phyloP scores from a whole-genome alignment of 1,284 basidiomycete genomes.

The Irpex sp. region DNA sequence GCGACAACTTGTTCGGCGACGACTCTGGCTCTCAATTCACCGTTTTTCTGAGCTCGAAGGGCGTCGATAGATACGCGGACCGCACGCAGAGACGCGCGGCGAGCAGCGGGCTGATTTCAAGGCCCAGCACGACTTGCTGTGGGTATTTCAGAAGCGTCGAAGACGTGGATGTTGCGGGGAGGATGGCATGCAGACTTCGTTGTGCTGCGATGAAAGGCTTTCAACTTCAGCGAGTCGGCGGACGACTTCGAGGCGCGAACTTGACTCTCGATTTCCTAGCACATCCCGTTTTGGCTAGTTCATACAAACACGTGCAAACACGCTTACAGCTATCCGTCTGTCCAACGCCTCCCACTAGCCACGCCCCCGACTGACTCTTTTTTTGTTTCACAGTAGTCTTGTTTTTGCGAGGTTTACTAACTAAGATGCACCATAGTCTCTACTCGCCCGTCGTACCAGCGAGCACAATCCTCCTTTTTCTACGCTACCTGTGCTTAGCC shows the following conservation, averaged over 20 bases:
- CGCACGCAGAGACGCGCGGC: neutral
- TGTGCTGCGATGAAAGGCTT: neutral
- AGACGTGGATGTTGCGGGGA: neutral
- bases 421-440: too few species aligned
- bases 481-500: neutral
- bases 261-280: neutral
- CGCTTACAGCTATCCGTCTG: neutral
- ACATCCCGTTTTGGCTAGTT: neutral
- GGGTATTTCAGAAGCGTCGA: neutral
- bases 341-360: neutral
- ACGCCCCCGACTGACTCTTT: neutral
- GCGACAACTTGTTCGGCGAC: neutral
- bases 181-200: neutral
- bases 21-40: neutral
- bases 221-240: neutral
- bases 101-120: neutral
- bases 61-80: neutral
- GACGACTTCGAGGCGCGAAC: neutral
- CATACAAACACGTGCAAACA: neutral
- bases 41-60: neutral
- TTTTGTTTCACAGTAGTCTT: neutral
- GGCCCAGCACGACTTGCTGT: neutral
- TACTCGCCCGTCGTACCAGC: neutral
- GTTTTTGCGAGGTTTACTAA: too few species aligned
- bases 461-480: neutral